phyloP scores from a whole-genome alignment of 306 rosid genomes.

The Ormosia semicastrata region DNA sequence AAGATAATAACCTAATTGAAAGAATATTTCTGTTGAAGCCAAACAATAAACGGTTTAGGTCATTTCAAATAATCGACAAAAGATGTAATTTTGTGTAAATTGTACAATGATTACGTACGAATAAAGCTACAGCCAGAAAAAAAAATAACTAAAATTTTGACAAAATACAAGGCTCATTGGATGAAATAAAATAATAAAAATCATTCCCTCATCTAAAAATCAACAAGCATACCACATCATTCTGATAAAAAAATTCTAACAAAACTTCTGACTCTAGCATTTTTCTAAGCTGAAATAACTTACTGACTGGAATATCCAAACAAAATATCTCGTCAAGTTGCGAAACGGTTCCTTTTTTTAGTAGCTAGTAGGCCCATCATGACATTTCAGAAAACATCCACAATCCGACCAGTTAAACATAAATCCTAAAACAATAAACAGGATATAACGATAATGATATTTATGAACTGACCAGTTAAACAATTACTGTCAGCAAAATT shows the following conservation, averaged over 20 bases:
- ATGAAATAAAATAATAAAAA: too few species aligned
- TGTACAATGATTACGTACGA: too few species aligned
- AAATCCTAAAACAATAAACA: background rate
- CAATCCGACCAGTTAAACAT: background rate
- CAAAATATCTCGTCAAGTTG: background rate
- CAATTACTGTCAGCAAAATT: constrained; percentile 34
- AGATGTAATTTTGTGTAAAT: background rate
- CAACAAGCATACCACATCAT: too few species aligned
- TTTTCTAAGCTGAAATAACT: background rate
- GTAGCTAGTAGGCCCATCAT: background rate
- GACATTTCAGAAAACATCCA: background rate
- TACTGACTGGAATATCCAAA: background rate
- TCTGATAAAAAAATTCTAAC: too few species aligned
- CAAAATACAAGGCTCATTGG: too few species aligned
- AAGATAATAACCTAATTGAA: too few species aligned
- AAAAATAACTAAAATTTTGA: too few species aligned
- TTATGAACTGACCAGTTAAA: constrained; percentile 42
- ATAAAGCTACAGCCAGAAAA: too few species aligned
- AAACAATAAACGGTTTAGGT: background rate
- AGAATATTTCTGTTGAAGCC: background rate
- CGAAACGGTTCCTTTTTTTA: background rate
- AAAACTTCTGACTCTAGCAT: too few species aligned
- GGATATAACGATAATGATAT: constrained; percentile 18
- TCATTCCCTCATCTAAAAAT: too few species aligned
- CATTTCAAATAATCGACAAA: background rate